Conservation (phyloP, 345 rosid genomes). For the Excoecaria cochinchinensis region DNA sequence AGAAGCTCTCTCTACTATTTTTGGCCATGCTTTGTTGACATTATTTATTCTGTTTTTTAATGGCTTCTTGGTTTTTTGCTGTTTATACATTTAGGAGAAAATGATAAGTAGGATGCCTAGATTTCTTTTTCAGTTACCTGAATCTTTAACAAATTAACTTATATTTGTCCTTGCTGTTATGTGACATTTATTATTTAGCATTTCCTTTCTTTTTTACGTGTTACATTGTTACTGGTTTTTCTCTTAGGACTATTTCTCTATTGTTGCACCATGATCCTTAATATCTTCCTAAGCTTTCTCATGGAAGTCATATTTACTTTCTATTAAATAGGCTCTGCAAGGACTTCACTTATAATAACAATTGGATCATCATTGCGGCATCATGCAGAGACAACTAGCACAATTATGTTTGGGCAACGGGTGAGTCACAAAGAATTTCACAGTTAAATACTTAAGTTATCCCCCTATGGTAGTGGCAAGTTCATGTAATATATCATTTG, state of each 20-base stretch:
- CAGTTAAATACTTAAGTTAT: background rate
- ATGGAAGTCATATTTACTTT: slow-evolving; percentile 7
- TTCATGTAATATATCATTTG: slow-evolving; percentile 1
- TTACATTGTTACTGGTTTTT: background rate
- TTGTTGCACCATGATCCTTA: slow-evolving; percentile 3
- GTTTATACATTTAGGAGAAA: background rate
- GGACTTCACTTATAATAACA: slow-evolving; percentile 87
- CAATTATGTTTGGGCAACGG: slow-evolving; percentile 92
- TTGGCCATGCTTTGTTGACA: too few relatives aligned
- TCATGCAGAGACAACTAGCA: slow-evolving; percentile 87
- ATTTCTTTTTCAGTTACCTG: background rate
- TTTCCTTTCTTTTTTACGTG: background rate
- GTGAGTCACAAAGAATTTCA: slow-evolving; percentile 44
- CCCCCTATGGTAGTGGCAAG: slow-evolving; percentile 1
- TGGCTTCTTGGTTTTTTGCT: background rate
- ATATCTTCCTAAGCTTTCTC: background rate
- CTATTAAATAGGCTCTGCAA: slow-evolving; percentile 68
- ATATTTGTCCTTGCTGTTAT: background rate
- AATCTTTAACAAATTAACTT: background rate
- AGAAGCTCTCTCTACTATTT: background rate
- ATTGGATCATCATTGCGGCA: slow-evolving; percentile 81
- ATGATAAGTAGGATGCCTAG: background rate
- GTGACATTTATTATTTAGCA: background rate
- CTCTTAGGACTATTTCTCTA: background rate
- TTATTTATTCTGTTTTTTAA: background rate